Evolutionary conservation across 495 filamentous ascomycete genomes (phyloP), one percentile per base, ranked within the genome.

Genomic region (Penicillium goetzii): DNA sequence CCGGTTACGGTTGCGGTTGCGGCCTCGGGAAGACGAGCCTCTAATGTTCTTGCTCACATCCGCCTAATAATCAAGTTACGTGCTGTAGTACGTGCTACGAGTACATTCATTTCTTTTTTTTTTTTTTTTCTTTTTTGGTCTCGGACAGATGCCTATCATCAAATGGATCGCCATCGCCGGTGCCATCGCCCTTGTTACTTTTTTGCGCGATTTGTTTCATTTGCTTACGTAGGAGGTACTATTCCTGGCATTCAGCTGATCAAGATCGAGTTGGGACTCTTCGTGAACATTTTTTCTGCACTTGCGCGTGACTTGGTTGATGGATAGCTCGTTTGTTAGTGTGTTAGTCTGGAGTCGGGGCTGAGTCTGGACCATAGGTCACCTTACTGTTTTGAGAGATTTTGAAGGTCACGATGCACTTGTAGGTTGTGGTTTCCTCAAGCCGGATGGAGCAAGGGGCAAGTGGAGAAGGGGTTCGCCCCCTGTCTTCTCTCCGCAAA

Each of bases 181-280:
- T 51, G 19, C 41, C 51, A 43, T 41, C 47, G 33, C 41, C 51
- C 49, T 59, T 55, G 19, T 60, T 54, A 32, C 23, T 34, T 61
- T 70, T 60, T 61, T 70, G 70, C 68, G 68, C 63, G 61, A 68
- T 65, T 73, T 63, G 45, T 67, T 62, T 66, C 50, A 28, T 26
- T 21, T 25, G 56, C 55, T 73, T 66, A 73, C 65, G 68, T 70
- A 72, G 54, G 26, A 38, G 19, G 19, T 64, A 45, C 34, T 59
- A 28, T 57, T 59, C 25, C 45, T 38, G 30, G 32, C 40, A 62
- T 53, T 59, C 65, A 66, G 58, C 64, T 68, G 70, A 70, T 64
- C 68, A 40, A 26, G 26, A 32, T 14, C 15, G 30, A 32, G 45
- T 4, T 58, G n/a, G 58, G 34, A 47, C 52, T 59, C 36, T 55